Evolutionary conservation across 495 filamentous ascomycete species (phyloP).

Genomic region (Glarea lozoyensis): DNA sequence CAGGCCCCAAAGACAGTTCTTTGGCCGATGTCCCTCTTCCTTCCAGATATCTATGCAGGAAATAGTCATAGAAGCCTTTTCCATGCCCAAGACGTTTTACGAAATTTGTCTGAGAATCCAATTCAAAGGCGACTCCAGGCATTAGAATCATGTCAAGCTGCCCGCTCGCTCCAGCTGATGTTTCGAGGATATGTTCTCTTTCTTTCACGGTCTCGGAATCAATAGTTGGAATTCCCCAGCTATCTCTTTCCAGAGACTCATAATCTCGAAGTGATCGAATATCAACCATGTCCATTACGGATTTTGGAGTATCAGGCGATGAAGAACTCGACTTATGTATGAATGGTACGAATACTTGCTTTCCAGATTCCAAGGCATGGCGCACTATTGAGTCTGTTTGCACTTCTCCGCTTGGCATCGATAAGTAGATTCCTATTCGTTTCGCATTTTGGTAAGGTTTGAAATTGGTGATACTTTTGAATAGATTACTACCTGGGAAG

Average conservation of each 20-base stretch:
- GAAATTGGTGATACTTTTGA: conserved; percentile 26
- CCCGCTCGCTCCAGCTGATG: conserved; percentile 30
- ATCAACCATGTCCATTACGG: conserved; percentile 89
- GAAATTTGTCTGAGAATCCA: conserved; percentile 29
- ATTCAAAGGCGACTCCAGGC: conserved; percentile 91
- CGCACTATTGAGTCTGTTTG: conserved; percentile 71
- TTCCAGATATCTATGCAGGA: conserved; percentile 62
- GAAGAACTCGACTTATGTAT: conserved; percentile 47
- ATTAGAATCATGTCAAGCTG: conserved; percentile 80
- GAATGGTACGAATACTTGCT: conserved; percentile 86
- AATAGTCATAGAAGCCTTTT: conserved; percentile 95
- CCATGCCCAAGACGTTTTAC: conserved; percentile 84
- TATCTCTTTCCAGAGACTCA: conserved; percentile 62
- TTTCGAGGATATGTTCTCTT: conserved; percentile 62
- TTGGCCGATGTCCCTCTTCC: conserved; percentile 30
- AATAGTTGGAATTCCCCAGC: conserved; percentile 88
- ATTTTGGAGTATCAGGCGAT: conserved; percentile 35
- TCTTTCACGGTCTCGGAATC: conserved; percentile 47
- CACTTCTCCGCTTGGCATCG: conserved; percentile 81
- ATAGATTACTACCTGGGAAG: conserved; percentile 46
- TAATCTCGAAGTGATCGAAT: conserved; percentile 67
- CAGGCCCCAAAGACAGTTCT: conserved; percentile 33
- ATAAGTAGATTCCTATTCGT: conserved; percentile 78
- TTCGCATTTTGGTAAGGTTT: conserved; percentile 56
- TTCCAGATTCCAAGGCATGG: conserved; percentile 67